A percentile compares a stretch with the other conserved stretches of the same genome.
phyloP scores from a whole-genome alignment of 805 yeast genomes.

The Candida boleticola region DNA sequence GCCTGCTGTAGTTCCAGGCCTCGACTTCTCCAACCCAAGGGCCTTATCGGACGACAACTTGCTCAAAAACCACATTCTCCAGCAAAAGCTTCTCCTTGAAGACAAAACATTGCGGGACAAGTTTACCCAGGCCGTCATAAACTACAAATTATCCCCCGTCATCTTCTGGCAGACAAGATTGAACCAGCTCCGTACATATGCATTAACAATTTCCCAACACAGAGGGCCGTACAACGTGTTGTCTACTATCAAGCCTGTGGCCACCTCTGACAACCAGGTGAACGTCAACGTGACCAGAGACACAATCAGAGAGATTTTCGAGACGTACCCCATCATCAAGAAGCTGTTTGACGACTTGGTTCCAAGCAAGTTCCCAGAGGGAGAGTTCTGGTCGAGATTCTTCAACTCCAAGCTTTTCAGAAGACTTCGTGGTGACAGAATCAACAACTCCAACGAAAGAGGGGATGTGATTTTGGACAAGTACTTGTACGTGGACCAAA shows the following conservation, averaged over 20 bases:
- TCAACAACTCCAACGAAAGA: constrained; percentile 64
- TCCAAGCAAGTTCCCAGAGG: constrained; percentile 76
- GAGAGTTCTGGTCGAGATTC: constrained; percentile 95
- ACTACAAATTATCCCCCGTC: constrained; percentile 68
- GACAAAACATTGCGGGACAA: constrained; percentile 67
- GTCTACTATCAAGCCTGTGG: constrained; percentile 91
- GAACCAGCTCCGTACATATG: constrained; percentile 78
- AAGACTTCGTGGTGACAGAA: constrained; percentile 83
- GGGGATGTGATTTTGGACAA: constrained; percentile 85
- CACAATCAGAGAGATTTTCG: constrained; percentile 83
- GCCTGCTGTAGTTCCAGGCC: constrained; percentile 10
- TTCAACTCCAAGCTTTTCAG: constrained; percentile 88
- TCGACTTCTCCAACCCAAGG: constrained; percentile 21
- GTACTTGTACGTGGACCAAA: constrained; percentile 71
- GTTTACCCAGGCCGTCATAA: constrained; percentile 86
- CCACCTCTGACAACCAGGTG: constrained; percentile 88
- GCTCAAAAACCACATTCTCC: constrained; percentile 70
- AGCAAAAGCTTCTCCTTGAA: constrained; percentile 70
- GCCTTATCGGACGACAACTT: constrained; percentile 45
- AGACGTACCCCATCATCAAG: constrained; percentile 88
- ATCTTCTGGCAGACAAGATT: constrained; percentile 88
- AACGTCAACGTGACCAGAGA: constrained; percentile 91
- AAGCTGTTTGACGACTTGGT: constrained; percentile 89
- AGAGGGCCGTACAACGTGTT: constrained; percentile 92
- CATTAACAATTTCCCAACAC: constrained; percentile 79